Base-by-base conservation (phyloP, 2,329 filamentous ascomycete species). In the Colletotrichum abscissum region DNA sequence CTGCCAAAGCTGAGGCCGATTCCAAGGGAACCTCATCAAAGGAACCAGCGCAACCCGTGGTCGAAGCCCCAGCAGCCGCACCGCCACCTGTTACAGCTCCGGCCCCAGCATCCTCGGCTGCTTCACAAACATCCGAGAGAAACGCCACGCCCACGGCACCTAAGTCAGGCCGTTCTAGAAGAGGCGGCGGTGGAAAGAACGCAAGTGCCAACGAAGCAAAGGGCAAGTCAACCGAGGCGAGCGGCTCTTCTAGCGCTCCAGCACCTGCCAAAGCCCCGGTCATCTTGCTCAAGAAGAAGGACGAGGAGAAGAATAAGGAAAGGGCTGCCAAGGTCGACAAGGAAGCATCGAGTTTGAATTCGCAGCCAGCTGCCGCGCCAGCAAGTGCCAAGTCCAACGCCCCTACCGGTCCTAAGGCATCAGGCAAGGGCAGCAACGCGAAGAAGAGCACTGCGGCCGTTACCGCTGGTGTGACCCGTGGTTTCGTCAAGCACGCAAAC, bases 401-500 rank as follows among this genome's bases (percentile, higher is more conserved):
- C 11, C 72, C 78, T 59, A 72, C 75, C 28, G 78, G 76, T 3
- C 77, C 77, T 19, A 82, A 80, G 67, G 67, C 76, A 35, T 71
- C 75, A 49, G 67, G 66, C 62, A 76, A 73, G 72, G 67, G 58
- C 60, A 33, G 49, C 58, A 72, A 63, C 42, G 60, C 75, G 60
- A 84, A 82, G 76, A 84, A 83, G 74, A 75, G 75, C 35, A 74
- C 76, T 63, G 73, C 79, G 26, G 75, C 76, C 26, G 77, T 82
- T 8, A 83, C 83, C 3, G 75, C 86, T 1, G 87, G 88, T 11
- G 88, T 88, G 8, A 90, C 89, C 19, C 92, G 93, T 62, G 93
- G 92, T 24, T 95, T 95, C 79, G 86, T 95, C 74, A 95, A 95
- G 81, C 93, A 95, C 77, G 93, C 92, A 64, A 98, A 97, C 80